These are phyloP conservation scores for Backusella psychrophila DNA, from an alignment of 192 early-diverging fungal species.

Conservation along the genomic window DNA sequence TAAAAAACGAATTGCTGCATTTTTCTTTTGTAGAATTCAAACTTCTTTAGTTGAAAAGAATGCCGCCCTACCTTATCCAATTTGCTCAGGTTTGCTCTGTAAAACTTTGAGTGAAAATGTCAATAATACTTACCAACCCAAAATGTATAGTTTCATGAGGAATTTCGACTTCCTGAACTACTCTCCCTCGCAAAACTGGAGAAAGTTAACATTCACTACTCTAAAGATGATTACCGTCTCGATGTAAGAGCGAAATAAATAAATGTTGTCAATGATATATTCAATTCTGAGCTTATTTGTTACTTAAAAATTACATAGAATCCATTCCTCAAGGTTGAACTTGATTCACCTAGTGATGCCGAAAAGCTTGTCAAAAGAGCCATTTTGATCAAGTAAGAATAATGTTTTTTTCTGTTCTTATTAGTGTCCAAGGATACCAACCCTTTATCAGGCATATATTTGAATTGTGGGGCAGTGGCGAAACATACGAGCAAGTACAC, in stretches of 20 bases:
- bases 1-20: background rate
- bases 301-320: constrained; percentile 40
- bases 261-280: background rate
- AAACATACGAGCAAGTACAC: constrained; percentile 61
- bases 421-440: background rate
- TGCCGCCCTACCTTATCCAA: constrained; percentile 10
- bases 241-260: constrained; percentile 45
- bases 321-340: constrained; percentile 78
- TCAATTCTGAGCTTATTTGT: background rate
- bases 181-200: constrained; percentile 79
- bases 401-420: background rate
- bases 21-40: background rate
- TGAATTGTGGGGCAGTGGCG: constrained; percentile 74
- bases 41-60: background rate
- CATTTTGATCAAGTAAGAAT: constrained; percentile 76
- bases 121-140: background rate
- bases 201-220: constrained; percentile 63
- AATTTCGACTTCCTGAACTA: constrained; percentile 83
- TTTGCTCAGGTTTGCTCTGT: constrained; percentile 7
- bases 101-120: background rate
- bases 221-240: constrained; percentile 55
- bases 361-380: constrained; percentile 71
- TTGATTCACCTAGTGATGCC: constrained; percentile 70
- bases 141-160: constrained; percentile 42
- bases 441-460: constrained; percentile 41